Evolutionary conservation across 2,329 filamentous ascomycete genomes (phyloP).

Genomic region (Gremmenia infestans): DNA sequence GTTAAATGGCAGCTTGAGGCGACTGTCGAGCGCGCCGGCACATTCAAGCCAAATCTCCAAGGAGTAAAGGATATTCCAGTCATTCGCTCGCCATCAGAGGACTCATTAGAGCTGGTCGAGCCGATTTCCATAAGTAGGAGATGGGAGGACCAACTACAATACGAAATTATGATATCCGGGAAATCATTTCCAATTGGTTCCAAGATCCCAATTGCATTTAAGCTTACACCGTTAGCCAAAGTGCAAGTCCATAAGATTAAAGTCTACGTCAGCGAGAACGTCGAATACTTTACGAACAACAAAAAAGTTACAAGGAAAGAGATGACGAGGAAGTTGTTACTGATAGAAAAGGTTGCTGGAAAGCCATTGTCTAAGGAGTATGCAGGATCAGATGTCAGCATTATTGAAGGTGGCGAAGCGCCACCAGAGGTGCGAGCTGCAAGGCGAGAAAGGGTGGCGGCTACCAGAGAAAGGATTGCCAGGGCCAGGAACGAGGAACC

Average conservation of each 20-base stretch:
- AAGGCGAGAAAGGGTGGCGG: slow-evolving; percentile 31
- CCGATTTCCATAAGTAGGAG: slow-evolving; percentile 71
- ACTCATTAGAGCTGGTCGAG: slow-evolving; percentile 67
- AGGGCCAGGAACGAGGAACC: slow-evolving; percentile 48
- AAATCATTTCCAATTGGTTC: slow-evolving; percentile 70
- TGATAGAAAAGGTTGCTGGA: slow-evolving; percentile 69
- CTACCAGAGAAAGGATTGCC: slow-evolving; percentile 41
- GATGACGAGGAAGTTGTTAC: slow-evolving; percentile 58
- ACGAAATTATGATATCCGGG: slow-evolving; percentile 72
- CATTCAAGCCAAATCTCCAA: slow-evolving; percentile 64
- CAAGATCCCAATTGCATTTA: slow-evolving; percentile 70
- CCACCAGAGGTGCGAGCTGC: slow-evolving; percentile 41
- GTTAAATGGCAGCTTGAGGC: slow-evolving; percentile 69
- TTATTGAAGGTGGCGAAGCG: slow-evolving; percentile 62
- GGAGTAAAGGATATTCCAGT: slow-evolving; percentile 63
- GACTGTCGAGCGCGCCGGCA: slow-evolving; percentile 62
- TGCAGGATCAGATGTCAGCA: slow-evolving; percentile 59
- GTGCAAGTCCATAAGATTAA: slow-evolving; percentile 72
- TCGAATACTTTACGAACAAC: slow-evolving; percentile 65
- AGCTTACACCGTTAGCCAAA: slow-evolving; percentile 67
- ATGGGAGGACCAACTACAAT: slow-evolving; percentile 73
- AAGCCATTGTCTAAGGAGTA: slow-evolving; percentile 58
- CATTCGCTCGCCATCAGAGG: slow-evolving; percentile 64
- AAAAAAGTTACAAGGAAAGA: slow-evolving; percentile 65
- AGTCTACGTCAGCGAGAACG: slow-evolving; percentile 67